Conservation (phyloP, 2,329 filamentous ascomycete species). For the Trematosphaeria pertusa region DNA sequence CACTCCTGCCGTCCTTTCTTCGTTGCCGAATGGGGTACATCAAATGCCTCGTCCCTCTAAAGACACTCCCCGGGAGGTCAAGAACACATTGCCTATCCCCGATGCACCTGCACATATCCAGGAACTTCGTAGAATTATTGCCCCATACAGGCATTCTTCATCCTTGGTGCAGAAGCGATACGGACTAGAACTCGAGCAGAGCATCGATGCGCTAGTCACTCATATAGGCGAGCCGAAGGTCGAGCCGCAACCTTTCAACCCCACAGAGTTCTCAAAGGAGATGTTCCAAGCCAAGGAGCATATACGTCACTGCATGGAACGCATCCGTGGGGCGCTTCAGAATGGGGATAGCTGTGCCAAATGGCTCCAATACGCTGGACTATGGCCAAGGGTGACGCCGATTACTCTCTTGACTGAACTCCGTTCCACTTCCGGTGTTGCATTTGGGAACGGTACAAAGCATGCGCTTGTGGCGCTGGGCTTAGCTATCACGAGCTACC, state of each 20-base stretch:
- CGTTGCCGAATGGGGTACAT: no score
- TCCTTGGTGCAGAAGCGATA: conserved; percentile 49
- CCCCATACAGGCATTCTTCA: conserved; percentile 29
- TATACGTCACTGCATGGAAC: conserved; percentile 7
- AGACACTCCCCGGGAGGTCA: no score
- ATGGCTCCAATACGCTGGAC: conserved; percentile 53
- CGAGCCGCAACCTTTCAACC: conserved; percentile 1
- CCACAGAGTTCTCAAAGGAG: conserved; percentile 10
- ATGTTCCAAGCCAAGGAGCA: conserved; percentile 27
- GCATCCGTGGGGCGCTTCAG: conserved; percentile 16
- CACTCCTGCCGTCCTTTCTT: no score
- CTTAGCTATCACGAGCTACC: conserved; percentile 52
- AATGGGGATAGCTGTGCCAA: conserved; percentile 30
- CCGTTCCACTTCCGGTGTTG: conserved; percentile 38
- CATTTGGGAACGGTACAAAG: conserved; percentile 48
- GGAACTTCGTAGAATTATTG: conserved; percentile 9
- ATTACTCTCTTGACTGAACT: conserved; percentile 58
- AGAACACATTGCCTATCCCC: no score
- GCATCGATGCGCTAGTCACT: conserved; percentile 38
- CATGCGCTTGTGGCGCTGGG: conserved; percentile 54
- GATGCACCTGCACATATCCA: no score
- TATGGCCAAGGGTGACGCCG: conserved; percentile 57
- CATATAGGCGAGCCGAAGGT: conserved; percentile 1
- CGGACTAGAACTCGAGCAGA: conserved; percentile 45
- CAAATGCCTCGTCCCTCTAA: no score